phyloP scores from a whole-genome alignment of 2,329 filamentous ascomycete genomes.

The Phialophora expanda region DNA sequence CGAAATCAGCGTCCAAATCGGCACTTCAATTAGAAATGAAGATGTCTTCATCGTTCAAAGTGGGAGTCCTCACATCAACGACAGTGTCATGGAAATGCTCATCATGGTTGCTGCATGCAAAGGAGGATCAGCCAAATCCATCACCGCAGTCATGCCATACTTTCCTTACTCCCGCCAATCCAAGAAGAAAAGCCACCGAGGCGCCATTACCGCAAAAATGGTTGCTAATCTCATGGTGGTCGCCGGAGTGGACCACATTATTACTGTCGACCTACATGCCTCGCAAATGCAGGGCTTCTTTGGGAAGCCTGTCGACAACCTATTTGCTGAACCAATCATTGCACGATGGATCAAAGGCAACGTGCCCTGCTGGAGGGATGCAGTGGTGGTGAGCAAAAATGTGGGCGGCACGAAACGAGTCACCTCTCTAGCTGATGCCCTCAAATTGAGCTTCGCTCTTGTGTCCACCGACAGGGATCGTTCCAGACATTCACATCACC shows the following conservation, averaged over 20 bases:
- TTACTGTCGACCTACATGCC: slow-evolving; percentile 93
- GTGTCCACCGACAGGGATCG: slow-evolving; percentile 80
- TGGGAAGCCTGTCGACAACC: slow-evolving; percentile 94
- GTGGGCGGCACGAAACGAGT: slow-evolving; percentile 96
- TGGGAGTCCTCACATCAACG: slow-evolving; percentile 93
- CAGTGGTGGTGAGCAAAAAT: slow-evolving; percentile 97
- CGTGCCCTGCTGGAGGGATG: slow-evolving; percentile 79
- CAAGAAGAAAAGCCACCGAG: slow-evolving; percentile 97
- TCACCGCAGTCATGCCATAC: slow-evolving; percentile 41
- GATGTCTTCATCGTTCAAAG: slow-evolving; percentile 99
- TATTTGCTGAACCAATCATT: slow-evolving; percentile 93
- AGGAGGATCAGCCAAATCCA: slow-evolving; percentile 78
- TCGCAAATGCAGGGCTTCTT: slow-evolving; percentile 99
- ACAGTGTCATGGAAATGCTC: slow-evolving; percentile 97
- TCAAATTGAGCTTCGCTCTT: slow-evolving; percentile 97
- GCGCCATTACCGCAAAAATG: slow-evolving; percentile 96
- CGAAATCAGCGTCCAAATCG: slow-evolving; percentile 72
- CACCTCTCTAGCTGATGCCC: slow-evolving; percentile 89
- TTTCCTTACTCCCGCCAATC: slow-evolving; percentile 99
- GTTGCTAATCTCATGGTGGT: slow-evolving; percentile 92
- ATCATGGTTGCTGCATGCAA: slow-evolving; percentile 99
- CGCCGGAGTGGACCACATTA: slow-evolving; percentile 94
- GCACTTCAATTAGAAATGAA: slow-evolving; percentile 83
- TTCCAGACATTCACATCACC: slow-evolving; percentile 43
- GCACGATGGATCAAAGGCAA: slow-evolving; percentile 94